A percentile compares a stretch with the other conserved stretches of the same genome.
Conservation (phyloP, 2,329 filamentous ascomycete species). For the Teratosphaeria pseudoeucalypti region DNA sequence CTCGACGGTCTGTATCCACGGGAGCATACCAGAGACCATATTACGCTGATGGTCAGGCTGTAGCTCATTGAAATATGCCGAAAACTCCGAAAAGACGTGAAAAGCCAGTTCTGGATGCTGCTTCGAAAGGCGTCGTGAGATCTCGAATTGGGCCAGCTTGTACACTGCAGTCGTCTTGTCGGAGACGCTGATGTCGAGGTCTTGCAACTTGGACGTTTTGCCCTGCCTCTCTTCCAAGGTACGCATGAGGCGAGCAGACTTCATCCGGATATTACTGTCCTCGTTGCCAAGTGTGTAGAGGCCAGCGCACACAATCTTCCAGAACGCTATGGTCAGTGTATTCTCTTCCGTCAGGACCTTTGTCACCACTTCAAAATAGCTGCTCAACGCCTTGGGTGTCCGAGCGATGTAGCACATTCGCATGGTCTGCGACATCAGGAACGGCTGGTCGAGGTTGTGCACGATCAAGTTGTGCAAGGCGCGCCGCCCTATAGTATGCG, state of each 20-base stretch:
- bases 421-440: slow-evolving; percentile 80
- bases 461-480: slow-evolving; percentile 83
- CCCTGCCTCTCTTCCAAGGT: slow-evolving; percentile 67
- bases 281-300: slow-evolving; percentile 90
- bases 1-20: slow-evolving; percentile 93
- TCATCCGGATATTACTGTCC: slow-evolving; percentile 76
- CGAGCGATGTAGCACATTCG: slow-evolving; percentile 76
- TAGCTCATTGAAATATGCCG: slow-evolving; percentile 81
- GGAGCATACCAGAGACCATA: slow-evolving; percentile 84
- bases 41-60: slow-evolving; percentile 71
- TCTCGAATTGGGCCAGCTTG: slow-evolving; percentile 93
- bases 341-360: slow-evolving; percentile 72
- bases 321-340: slow-evolving; percentile 78
- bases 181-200: slow-evolving; percentile 96
- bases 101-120: slow-evolving; percentile 86
- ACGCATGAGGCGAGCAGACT: slow-evolving; percentile 71
- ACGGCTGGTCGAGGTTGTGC: slow-evolving; percentile 79
- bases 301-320: slow-evolving; percentile 79
- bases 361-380: slow-evolving; percentile 88
- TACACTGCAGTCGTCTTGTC: slow-evolving; percentile 98
- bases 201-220: slow-evolving; percentile 82
- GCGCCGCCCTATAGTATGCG: slow-evolving; percentile 78
- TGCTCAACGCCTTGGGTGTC: slow-evolving; percentile 69
- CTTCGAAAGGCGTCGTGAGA: slow-evolving; percentile 78
- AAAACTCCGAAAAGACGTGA: slow-evolving; percentile 91